phyloP scores from a whole-genome alignment of 2,329 filamentous ascomycete species.

The Fusarium odoratissimum region DNA sequence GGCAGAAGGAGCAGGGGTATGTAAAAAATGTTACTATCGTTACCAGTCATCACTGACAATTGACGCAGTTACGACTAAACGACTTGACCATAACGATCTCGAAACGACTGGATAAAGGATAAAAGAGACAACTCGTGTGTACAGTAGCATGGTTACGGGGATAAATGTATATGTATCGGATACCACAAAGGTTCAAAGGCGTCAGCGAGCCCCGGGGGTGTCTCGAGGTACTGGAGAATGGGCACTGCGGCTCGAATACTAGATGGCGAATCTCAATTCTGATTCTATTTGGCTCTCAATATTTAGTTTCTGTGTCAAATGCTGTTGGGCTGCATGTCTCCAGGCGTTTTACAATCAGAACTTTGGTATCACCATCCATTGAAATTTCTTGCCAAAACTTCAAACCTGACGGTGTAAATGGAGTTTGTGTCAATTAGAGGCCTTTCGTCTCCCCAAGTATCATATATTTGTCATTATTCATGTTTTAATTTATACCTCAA shows the following conservation, averaged over 20 bases:
- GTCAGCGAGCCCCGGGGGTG: conserved; percentile 19
- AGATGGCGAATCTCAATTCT: conserved; percentile 42
- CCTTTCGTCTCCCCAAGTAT: background rate
- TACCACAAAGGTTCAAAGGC: conserved; percentile 33
- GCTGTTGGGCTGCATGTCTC: background rate
- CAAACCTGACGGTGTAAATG: background rate
- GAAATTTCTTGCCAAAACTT: background rate
- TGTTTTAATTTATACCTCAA: background rate
- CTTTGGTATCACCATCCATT: background rate
- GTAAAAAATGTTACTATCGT: conserved; percentile 43
- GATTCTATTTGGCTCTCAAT: conserved; percentile 13
- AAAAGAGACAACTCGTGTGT: conserved; percentile 34
- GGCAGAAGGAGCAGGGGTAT: conserved; percentile 85
- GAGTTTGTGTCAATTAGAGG: background rate
- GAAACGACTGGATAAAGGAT: conserved; percentile 13
- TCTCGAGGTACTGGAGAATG: conserved; percentile 3
- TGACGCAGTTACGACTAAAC: conserved; percentile 35
- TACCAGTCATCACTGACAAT: conserved; percentile 5
- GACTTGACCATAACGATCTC: conserved; percentile 6
- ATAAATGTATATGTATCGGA: conserved; percentile 47
- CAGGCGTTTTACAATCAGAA: too few species aligned
- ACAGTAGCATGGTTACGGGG: conserved; percentile 41
- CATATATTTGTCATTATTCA: background rate
- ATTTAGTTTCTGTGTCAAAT: background rate
- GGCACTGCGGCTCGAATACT: conserved; percentile 21